Evolutionary conservation across 2,329 filamentous ascomycete genomes (phyloP).

Genomic region (Nannizzia gypsea): DNA sequence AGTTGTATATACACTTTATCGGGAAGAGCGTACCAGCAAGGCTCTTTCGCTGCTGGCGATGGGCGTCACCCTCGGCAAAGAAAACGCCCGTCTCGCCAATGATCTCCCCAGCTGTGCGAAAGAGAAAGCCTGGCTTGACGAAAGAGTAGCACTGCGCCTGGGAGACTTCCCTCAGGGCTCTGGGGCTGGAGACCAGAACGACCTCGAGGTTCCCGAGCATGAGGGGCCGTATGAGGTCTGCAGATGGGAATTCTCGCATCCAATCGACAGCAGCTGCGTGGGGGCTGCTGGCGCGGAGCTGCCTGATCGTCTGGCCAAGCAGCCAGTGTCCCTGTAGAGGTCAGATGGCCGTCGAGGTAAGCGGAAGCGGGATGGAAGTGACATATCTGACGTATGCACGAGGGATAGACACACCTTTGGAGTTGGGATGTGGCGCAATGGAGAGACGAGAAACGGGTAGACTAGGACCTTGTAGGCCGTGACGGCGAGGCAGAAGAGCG

Average conservation of each 20-base stretch:
- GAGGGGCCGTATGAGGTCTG: slow-evolving; percentile 5
- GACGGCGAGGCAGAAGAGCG: not conserved
- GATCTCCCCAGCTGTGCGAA: not conserved
- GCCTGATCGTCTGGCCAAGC: slow-evolving; percentile 5
- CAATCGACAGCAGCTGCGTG: not conserved
- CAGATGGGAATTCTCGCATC: slow-evolving; percentile 5
- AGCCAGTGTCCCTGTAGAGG: not conserved
- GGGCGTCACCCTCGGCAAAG: slow-evolving; percentile 5
- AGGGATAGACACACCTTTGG: not conserved
- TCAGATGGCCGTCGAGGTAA: not conserved
- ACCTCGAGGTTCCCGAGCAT: not conserved
- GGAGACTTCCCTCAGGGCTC: slow-evolving; percentile 4
- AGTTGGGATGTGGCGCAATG: slow-evolving; percentile 3
- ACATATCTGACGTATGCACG: not conserved
- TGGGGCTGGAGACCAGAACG: slow-evolving; percentile 4
- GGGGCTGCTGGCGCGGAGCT: not conserved
- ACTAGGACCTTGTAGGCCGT: not conserved
- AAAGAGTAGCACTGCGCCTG: slow-evolving; percentile 5
- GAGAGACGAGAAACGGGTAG: slow-evolving; percentile 2
- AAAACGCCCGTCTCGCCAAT: slow-evolving; percentile 1
- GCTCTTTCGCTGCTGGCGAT: slow-evolving; percentile 1
- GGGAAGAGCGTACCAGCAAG: slow-evolving; percentile 1
- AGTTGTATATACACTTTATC: not conserved
- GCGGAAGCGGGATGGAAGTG: not conserved
- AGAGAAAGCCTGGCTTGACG: slow-evolving; percentile 4